phyloP scores from a whole-genome alignment of 139 green algal genomes.

The Chlorella vulgaris region DNA sequence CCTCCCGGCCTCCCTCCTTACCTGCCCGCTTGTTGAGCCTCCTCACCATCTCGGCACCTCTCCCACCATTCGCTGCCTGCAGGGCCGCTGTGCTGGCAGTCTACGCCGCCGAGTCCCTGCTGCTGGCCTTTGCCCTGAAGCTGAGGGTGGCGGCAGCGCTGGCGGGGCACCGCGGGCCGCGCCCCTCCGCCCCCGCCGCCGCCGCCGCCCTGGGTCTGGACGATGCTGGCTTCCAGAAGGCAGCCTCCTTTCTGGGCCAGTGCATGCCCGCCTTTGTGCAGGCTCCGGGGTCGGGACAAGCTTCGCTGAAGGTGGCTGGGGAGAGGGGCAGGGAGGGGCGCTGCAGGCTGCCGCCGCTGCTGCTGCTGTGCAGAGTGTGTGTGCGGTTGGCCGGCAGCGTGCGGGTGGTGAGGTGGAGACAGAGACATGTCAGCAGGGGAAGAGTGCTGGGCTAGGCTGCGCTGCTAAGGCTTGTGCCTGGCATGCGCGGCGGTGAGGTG shows the following conservation, averaged over 20 bases:
- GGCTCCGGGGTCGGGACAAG: background rate
- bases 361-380: too few relatives aligned
- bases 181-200: background rate
- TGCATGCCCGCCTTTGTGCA: constrained; percentile 46
- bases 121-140: constrained; percentile 93
- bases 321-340: background rate
- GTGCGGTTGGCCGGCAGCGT: too few relatives aligned
- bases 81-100: constrained; percentile 75
- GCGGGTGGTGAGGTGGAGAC: too few relatives aligned
- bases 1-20: too few relatives aligned
- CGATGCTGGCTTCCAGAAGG: constrained; percentile 25
- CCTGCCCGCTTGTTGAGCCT: too few relatives aligned
- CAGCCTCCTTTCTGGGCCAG: constrained; percentile 54
- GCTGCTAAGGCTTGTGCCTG: too few relatives aligned
- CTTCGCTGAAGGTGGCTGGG: constrained; percentile 21
- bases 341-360: too few relatives aligned
- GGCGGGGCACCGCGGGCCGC: background rate
- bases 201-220: constrained; percentile 12
- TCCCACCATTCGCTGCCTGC: background rate
- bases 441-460: too few relatives aligned
- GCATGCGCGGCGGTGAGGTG: too few relatives aligned
- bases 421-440: too few relatives aligned
- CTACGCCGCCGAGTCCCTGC: constrained; percentile 78
- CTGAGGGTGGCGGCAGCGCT: constrained; percentile 70
- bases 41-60: too few relatives aligned